phyloP scores from a whole-genome alignment of 1,284 basidiomycete species.

The Rhodotorula mucilaginosa region DNA sequence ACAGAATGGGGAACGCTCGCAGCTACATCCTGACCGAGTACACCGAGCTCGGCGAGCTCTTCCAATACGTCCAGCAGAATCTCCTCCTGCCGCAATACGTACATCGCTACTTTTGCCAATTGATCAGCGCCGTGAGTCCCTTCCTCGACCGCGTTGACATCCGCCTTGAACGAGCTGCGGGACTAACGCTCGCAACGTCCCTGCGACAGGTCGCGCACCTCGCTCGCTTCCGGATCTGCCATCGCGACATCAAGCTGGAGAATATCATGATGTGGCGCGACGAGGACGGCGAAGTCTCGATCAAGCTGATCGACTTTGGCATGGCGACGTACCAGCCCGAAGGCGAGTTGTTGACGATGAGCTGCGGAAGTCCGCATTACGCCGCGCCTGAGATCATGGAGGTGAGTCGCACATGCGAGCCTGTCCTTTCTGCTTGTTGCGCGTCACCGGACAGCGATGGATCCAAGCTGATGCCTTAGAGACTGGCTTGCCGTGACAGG shows the following conservation, averaged over 20 bases:
- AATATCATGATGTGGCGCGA: slow-evolving; percentile 48
- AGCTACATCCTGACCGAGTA: slow-evolving; percentile 49
- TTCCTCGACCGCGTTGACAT: slow-evolving; percentile 25
- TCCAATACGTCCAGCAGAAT: slow-evolving; percentile 47
- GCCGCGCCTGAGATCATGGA: slow-evolving; percentile 50
- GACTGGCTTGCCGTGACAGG: slow-evolving; percentile 6
- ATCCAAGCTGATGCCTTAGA: background rate
- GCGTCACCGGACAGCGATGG: background rate
- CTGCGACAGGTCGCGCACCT: slow-evolving; percentile 17
- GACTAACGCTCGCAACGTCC: background rate
- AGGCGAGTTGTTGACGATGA: slow-evolving; percentile 47
- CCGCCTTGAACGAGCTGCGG: background rate
- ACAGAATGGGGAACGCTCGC: background rate
- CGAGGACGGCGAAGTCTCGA: slow-evolving; percentile 25
- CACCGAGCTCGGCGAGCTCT: slow-evolving; percentile 49
- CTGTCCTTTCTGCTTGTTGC: too few relatives aligned
- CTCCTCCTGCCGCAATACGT: slow-evolving; percentile 42
- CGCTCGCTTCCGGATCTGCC: slow-evolving; percentile 41
- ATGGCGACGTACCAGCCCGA: slow-evolving; percentile 49
- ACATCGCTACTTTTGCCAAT: slow-evolving; percentile 48
- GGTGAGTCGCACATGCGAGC: slow-evolving; percentile 39
- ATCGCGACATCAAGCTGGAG: slow-evolving; percentile 50
- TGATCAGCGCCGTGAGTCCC: slow-evolving; percentile 49
- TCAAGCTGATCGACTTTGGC: slow-evolving; percentile 51
- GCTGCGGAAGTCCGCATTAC: slow-evolving; percentile 51